Percentiles rank a stretch among this genome's conserved stretches.
Evolutionary conservation across 192 early-diverging fungal genomes (phyloP).

Genomic region (Radiomyces spectabilis): DNA sequence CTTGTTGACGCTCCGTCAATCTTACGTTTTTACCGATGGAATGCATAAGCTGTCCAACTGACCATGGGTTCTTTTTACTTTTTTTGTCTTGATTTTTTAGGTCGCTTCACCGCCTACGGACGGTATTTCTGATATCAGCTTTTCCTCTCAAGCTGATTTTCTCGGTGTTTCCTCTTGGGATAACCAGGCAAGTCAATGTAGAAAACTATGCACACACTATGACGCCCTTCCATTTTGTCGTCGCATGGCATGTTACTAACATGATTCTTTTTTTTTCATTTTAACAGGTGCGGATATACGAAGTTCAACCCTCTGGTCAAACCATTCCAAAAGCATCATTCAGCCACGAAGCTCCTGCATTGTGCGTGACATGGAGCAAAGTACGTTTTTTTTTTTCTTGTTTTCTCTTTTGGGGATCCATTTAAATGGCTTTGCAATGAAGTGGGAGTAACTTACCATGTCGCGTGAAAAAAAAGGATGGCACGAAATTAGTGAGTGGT

Average conservation of each 20-base stretch:
- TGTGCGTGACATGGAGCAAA: slow-evolving; percentile 82
- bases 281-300: slow-evolving; percentile 87
- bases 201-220: not conserved
- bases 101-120: slow-evolving; percentile 65
- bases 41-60: too few relatives aligned
- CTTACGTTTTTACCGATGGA: too few relatives aligned
- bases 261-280: not conserved
- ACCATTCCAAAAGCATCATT: slow-evolving; percentile 75
- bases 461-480: too few relatives aligned
- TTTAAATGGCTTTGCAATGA: too few relatives aligned
- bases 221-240: too few relatives aligned
- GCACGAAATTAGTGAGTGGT: slow-evolving; percentile 81
- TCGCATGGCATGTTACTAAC: too few relatives aligned
- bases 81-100: slow-evolving; percentile 11
- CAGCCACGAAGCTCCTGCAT: slow-evolving; percentile 72
- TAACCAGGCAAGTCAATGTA: slow-evolving; percentile 45
- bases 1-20: too few relatives aligned
- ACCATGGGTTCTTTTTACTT: too few relatives aligned
- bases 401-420: too few relatives aligned
- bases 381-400: too few relatives aligned
- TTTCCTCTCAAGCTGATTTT: slow-evolving; percentile 75
- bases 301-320: slow-evolving; percentile 70
- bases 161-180: slow-evolving; percentile 91
- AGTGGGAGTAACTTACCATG: too few relatives aligned
- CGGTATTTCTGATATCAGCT: slow-evolving; percentile 70